Percentiles rank a stretch among this genome's conserved stretches.
Conservation (phyloP, 371 early-diverging fungal genomes). For the Apophysomyces ossiformis region DNA sequence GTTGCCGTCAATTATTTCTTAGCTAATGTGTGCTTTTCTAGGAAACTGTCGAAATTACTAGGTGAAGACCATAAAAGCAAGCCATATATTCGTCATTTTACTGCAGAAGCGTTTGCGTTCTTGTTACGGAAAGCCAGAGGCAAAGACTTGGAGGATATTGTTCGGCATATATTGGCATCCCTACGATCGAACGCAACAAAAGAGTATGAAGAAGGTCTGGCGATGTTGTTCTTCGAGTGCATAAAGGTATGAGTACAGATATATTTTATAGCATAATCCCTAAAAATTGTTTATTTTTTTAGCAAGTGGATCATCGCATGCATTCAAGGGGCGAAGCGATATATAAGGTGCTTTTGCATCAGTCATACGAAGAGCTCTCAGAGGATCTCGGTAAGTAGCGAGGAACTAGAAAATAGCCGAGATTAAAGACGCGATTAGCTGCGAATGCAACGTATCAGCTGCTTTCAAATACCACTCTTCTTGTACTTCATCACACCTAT, state of each 20-base stretch:
- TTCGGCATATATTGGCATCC: slow-evolving; percentile 63
- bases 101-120: slow-evolving; percentile 92
- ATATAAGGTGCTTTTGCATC: slow-evolving; percentile 52
- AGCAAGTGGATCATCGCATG: slow-evolving; percentile 62
- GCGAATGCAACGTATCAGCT: slow-evolving; percentile 28
- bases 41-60: slow-evolving; percentile 72
- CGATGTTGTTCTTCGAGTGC: slow-evolving; percentile 80
- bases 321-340: slow-evolving; percentile 61
- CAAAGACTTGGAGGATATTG: slow-evolving; percentile 57
- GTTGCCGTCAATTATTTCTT: slow-evolving; percentile 1
- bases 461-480: slow-evolving; percentile 54
- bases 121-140: slow-evolving; percentile 79
- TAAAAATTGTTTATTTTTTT: neutral
- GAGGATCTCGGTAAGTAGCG: slow-evolving; percentile 27
- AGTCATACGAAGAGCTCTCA: slow-evolving; percentile 40
- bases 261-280: too few relatives aligned
- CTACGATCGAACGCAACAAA: slow-evolving; percentile 53
- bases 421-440: slow-evolving; percentile 9
- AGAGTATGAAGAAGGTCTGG: slow-evolving; percentile 75
- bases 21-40: slow-evolving; percentile 18
- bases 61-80: slow-evolving; percentile 67
- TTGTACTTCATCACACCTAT: slow-evolving; percentile 61
- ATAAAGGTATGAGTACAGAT: slow-evolving; percentile 58
- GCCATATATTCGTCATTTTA: slow-evolving; percentile 84
- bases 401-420: neutral